Evolutionary conservation across 2,329 filamentous ascomycete genomes (phyloP).

Genomic region (Colletotrichum noveboracense): DNA sequence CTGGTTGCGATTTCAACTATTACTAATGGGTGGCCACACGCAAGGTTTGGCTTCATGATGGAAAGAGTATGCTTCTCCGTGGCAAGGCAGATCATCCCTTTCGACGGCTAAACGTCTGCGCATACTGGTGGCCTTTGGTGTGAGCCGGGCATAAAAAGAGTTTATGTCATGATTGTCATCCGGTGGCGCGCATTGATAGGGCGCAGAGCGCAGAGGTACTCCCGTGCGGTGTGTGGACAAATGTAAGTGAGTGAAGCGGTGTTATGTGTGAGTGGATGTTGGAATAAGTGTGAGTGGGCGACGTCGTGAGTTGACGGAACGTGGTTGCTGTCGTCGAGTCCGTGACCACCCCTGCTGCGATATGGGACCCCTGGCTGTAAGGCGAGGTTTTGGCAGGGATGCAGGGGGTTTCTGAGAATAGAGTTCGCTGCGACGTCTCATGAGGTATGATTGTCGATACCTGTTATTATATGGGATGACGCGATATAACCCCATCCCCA

Average conservation of each 20-base stretch:
- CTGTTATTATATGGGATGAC: not conserved
- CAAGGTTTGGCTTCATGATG: not conserved
- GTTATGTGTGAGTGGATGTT: not conserved
- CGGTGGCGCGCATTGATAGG: not conserved
- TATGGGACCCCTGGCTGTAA: not conserved
- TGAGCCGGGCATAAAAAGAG: not conserved
- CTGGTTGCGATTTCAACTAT: not conserved
- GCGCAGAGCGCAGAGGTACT: not conserved
- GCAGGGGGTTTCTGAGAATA: not conserved
- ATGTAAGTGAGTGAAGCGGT: not conserved
- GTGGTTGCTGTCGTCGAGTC: not conserved
- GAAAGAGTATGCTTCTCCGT: not conserved
- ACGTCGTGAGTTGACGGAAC: not conserved
- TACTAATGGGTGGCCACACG: not conserved
- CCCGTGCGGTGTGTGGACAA: not conserved
- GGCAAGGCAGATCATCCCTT: not conserved
- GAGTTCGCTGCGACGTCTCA: slow-evolving; percentile 18
- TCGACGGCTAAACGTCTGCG: not conserved
- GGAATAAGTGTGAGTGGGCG: not conserved
- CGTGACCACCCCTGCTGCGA: not conserved
- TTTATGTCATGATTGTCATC: not conserved
- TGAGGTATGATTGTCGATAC: slow-evolving; percentile 8
- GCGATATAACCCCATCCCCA: not conserved
- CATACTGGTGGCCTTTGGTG: not conserved
- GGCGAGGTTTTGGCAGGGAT: not conserved